A percentile compares a stretch with the other conserved stretches of the same genome.
phyloP scores from a whole-genome alignment of 768 basidiomycete species.

The Leccinellum luteum region DNA sequence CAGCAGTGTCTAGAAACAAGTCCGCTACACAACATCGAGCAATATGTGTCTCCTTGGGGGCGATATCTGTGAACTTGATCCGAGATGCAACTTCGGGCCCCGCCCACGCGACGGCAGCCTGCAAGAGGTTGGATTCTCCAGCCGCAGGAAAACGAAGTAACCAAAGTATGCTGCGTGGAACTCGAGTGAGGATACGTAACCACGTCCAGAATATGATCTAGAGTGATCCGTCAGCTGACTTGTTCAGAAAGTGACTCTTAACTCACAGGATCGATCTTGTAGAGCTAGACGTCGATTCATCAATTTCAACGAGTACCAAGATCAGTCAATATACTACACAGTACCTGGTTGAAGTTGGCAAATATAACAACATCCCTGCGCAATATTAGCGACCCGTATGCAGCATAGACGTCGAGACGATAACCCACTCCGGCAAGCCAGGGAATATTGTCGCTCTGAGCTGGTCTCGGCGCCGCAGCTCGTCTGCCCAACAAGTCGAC shows the following conservation, averaged over 20 bases:
- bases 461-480: slow-evolving; percentile 36
- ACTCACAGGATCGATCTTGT: slow-evolving; percentile 45
- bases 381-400: not conserved
- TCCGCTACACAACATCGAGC: slow-evolving; percentile 46
- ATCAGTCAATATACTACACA: slow-evolving; percentile 5
- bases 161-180: slow-evolving; percentile 51
- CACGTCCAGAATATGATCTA: slow-evolving; percentile 46
- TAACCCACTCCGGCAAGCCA: slow-evolving; percentile 39
- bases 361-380: slow-evolving; percentile 44
- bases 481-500: slow-evolving; percentile 36
- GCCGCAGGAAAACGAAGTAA: slow-evolving; percentile 48
- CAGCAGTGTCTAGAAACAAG: slow-evolving; percentile 50
- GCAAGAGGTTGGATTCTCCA: slow-evolving; percentile 44
- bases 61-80: slow-evolving; percentile 48
- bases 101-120: slow-evolving; percentile 43
- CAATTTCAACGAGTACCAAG: slow-evolving; percentile 4
- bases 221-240: slow-evolving; percentile 4
- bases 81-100: slow-evolving; percentile 44
- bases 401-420: not conserved
- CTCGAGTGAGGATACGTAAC: slow-evolving; percentile 43
- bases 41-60: slow-evolving; percentile 45
- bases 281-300: slow-evolving; percentile 32
- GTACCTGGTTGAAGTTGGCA: slow-evolving; percentile 53
- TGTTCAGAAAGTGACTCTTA: not conserved
- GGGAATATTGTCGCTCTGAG: slow-evolving; percentile 43